A percentile compares a stretch with the other conserved stretches of the same genome.
Evolutionary conservation across 768 basidiomycete species (phyloP).

Genomic region (Suillus variegatus): DNA sequence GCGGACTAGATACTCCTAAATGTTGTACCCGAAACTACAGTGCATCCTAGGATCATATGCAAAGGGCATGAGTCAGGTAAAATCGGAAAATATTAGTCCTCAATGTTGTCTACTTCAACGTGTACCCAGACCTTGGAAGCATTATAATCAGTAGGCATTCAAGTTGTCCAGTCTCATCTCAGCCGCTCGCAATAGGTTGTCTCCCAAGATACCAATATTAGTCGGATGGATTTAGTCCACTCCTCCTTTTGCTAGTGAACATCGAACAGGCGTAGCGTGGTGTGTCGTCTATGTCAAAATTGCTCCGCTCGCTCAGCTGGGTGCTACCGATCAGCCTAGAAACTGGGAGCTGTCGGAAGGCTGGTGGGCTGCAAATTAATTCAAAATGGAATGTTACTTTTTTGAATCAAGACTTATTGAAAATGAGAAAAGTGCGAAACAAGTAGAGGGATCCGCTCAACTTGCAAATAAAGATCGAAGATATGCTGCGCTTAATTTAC

Average conservation of each 20-base stretch:
- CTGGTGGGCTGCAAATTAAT: not conserved
- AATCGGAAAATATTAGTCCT: not conserved
- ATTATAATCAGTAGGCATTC: not conserved
- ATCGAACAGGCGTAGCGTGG: not conserved
- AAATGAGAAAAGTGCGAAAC: not conserved
- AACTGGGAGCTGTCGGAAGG: not conserved
- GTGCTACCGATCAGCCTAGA: not conserved
- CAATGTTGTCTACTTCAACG: not conserved
- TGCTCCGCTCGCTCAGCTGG: not conserved
- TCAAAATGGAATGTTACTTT: not conserved
- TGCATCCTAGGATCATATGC: not conserved
- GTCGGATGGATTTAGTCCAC: not conserved
- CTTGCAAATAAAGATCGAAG: not conserved
- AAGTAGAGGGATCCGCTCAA: not conserved
- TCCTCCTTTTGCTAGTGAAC: not conserved
- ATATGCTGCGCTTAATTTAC: not conserved
- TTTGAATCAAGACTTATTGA: not conserved
- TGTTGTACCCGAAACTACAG: not conserved
- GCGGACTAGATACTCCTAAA: not conserved
- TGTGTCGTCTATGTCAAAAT: not conserved
- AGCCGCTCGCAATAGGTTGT: not conserved
- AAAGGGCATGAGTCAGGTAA: not conserved
- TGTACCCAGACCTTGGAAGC: not conserved
- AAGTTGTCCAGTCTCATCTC: not conserved
- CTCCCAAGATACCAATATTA: not conserved